Base-by-base conservation (phyloP, 2,329 filamentous ascomycete genomes). In the Aureobasidium sp. region DNA sequence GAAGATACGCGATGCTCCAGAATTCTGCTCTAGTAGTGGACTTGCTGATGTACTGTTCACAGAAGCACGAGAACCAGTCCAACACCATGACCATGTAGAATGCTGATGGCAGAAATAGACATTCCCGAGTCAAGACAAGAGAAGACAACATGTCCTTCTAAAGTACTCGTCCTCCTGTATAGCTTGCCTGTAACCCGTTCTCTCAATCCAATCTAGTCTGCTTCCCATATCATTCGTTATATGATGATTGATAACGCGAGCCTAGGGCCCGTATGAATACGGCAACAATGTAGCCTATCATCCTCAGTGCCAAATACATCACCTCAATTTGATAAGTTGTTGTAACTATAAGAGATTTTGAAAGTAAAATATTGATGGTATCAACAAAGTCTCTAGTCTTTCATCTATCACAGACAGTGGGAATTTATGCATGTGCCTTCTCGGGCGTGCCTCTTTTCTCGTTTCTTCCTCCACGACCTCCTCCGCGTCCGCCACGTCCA, bases 401-500 rank as follows among this genome's bases (percentile, higher is more conserved):
- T 22, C 11, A 5, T 44, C 20, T 5, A 29, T 22, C 36, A 17
- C 27, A n/a, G 5, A 22, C 5, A 31, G 12, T 12, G 36, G 2
- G 22, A 25, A 22, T 17, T 36, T 34, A 51, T 51, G 49, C 31
- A 39, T 52, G 31, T 37, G 20, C 49, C 31, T 52, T 37, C 14
- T 52, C 31, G 36, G 31, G 48, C n/a, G 48, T 36, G 8, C 45
- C 12, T 62, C 53, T 64, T 39, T 55, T 59, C 51, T 63, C 61
- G 39, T 34, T 34, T 20, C 67, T 62, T 34, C 67, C 65, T n/a
- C 70, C 66, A 20, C 70, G 65, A 3, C 69, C 68, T 7, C 72
- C 66, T n/a, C 71, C 67, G 17, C 65, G 64, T 7, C 74, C 70
- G 22, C 70, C 70, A 34, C 67, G 65, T 15, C 64, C 61, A 51